Conservation (phyloP, 2,329 filamentous ascomycete species). For the Alternaria sp. region DNA sequence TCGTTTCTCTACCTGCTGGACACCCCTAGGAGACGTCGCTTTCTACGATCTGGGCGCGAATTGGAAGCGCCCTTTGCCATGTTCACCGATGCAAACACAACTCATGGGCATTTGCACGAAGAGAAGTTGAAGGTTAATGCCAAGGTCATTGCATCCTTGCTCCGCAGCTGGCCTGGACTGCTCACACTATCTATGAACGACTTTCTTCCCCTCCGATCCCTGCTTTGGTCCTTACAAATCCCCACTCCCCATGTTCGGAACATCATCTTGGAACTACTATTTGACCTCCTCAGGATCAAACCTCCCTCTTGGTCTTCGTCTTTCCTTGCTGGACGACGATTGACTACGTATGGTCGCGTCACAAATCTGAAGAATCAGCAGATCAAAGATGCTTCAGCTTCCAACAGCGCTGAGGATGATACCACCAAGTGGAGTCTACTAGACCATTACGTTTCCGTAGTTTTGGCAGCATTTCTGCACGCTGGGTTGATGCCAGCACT, state of each 20-base stretch:
- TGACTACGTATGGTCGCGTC: slow-evolving; percentile 97
- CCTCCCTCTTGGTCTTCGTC: slow-evolving; percentile 94
- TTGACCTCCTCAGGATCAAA: slow-evolving; percentile 86
- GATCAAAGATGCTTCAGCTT: slow-evolving; percentile 61
- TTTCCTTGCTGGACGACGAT: slow-evolving; percentile 87
- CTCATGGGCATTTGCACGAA: slow-evolving; percentile 62
- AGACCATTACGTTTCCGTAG: slow-evolving; percentile 90
- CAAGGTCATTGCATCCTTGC: slow-evolving; percentile 87
- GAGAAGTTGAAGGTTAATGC: slow-evolving; percentile 84
- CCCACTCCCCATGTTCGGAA: slow-evolving; percentile 68
- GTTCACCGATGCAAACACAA: slow-evolving; percentile 81
- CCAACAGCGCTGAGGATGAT: slow-evolving; percentile 75
- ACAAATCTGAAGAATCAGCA: slow-evolving; percentile 76
- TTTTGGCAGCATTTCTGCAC: slow-evolving; percentile 85
- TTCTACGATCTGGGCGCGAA: slow-evolving; percentile 87
- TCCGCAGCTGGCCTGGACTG: slow-evolving; percentile 94
- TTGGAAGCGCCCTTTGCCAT: slow-evolving; percentile 86
- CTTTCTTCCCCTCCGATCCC: slow-evolving; percentile 82
- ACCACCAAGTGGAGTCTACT: slow-evolving; percentile 77
- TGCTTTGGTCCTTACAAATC: slow-evolving; percentile 73
- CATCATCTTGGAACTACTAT: slow-evolving; percentile 87
- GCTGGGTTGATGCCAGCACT: slow-evolving; percentile 70
- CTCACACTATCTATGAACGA: slow-evolving; percentile 89
- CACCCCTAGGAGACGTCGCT: slow-evolving; percentile 79
- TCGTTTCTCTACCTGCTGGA: slow-evolving; percentile 93